Evolutionary conservation across 2,329 filamentous ascomycete genomes (phyloP).

Genomic region (Arthrobotrys megalospora): DNA sequence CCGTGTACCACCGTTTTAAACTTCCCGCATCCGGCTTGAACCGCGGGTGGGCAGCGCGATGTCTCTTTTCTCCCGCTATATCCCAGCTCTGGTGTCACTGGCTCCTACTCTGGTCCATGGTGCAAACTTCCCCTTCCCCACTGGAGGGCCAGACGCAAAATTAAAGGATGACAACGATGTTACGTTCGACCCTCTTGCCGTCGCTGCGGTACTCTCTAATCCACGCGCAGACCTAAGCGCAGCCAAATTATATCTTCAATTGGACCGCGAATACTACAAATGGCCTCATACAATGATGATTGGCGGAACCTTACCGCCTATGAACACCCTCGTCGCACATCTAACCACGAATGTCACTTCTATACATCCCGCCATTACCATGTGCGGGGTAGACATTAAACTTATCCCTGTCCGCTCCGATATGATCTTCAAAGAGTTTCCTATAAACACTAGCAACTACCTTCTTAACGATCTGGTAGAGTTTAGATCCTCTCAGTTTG

Average conservation of each 20-base stretch:
- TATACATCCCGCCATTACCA: slow-evolving; percentile 64
- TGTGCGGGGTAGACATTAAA: slow-evolving; percentile 65
- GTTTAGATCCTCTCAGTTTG: slow-evolving; percentile 63
- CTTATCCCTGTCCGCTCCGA: slow-evolving; percentile 65
- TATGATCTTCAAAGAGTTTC: slow-evolving; percentile 66
- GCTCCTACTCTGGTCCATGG: no score
- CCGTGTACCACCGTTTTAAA: neutral
- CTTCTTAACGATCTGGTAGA: slow-evolving; percentile 65
- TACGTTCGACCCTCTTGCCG: slow-evolving; percentile 66
- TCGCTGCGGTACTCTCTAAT: slow-evolving; percentile 66
- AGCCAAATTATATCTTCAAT: slow-evolving; percentile 65
- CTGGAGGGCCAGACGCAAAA: slow-evolving; percentile 14
- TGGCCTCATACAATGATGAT: slow-evolving; percentile 67
- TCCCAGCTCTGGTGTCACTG: no score
- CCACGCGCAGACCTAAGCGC: slow-evolving; percentile 65
- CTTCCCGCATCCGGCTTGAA: neutral
- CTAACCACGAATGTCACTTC: slow-evolving; percentile 63
- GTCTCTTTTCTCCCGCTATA: slow-evolving; percentile 2
- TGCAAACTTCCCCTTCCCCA: slow-evolving; percentile 34
- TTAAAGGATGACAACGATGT: slow-evolving; percentile 58
- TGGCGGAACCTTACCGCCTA: slow-evolving; percentile 65
- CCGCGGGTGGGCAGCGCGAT: neutral
- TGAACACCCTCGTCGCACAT: slow-evolving; percentile 66
- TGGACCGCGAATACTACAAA: slow-evolving; percentile 64
- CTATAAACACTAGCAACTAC: slow-evolving; percentile 65